Evolutionary conservation across 345 rosid species (phyloP).

Genomic region (Linum usitatissimum): DNA sequence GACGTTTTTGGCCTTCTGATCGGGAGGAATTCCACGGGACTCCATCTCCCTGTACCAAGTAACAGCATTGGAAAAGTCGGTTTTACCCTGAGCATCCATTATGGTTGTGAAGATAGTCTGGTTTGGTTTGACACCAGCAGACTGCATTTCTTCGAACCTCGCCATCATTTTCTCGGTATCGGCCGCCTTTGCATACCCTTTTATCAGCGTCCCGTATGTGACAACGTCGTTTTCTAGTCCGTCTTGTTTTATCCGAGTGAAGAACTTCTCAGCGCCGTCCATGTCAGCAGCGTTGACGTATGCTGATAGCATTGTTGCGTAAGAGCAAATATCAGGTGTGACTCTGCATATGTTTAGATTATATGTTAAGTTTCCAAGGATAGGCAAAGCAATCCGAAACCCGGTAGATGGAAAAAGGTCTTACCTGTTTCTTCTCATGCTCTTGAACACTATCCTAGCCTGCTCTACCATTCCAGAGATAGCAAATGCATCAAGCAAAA

Average conservation of each 20-base stretch:
- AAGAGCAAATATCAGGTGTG: conserved; percentile 73
- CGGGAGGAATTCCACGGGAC: conserved; percentile 48
- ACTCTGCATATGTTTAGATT: conserved; percentile 28
- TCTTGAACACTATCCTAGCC: conserved; percentile 70
- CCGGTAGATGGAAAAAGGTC: not conserved
- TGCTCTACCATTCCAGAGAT: conserved; percentile 96
- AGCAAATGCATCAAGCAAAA: conserved; percentile 91
- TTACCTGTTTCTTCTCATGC: conserved; percentile 96
- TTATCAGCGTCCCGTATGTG: conserved; percentile 71
- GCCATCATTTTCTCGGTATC: conserved; percentile 69
- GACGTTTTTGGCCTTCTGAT: conserved; percentile 82
- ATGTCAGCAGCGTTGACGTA: conserved; percentile 81
- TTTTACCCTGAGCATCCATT: conserved; percentile 88
- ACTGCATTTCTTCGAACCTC: conserved; percentile 55
- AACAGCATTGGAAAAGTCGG: conserved; percentile 74
- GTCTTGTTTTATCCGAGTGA: conserved; percentile 59
- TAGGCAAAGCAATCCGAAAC: not conserved
- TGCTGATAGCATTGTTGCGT: conserved; percentile 88
- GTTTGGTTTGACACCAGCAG: conserved; percentile 50
- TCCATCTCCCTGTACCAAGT: conserved; percentile 87
- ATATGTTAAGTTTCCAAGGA: not conserved
- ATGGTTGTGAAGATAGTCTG: conserved; percentile 72
- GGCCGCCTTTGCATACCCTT: conserved; percentile 68
- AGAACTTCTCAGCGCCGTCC: conserved; percentile 93
- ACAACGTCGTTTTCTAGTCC: conserved; percentile 59